Evolutionary conservation across 352 stramenopile species (phyloP), one percentile per base, ranked within the genome.

Genomic region (Lagenidium giganteum): DNA sequence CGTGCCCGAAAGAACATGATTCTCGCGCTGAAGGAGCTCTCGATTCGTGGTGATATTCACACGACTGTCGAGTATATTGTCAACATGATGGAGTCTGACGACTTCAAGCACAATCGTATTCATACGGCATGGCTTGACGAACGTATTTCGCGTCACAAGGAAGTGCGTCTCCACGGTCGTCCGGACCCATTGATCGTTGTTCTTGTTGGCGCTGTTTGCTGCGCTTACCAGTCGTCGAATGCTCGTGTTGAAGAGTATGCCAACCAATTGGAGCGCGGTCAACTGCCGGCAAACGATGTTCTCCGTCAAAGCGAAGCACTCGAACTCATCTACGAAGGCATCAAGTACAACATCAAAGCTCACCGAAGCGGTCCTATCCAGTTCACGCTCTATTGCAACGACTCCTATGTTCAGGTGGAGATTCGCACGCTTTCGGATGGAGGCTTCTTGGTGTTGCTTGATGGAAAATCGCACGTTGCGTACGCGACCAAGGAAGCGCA

Each of bases 51-150:
- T 51, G 96, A 99, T 57, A 99, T 99, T 70, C 97, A 97, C 57
- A 99, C 96, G 22, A 99, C 97, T 0, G 88, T 99, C 29, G 97
- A 99, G 73, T 99, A 99, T 68, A 98, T 99, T 47, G 93, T 96
- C 14, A 97, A 98, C 61, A 89, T 99, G 68, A 98, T 99, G 68
- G 89, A 99, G 68, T 91, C 96, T 21, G 87, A 98, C 31, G 96
- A 99, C 68, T 99, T 99, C 68, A 90, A 98, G 46, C 72, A 90
- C 47, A 99, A 99, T 74, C 76, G 77, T 47, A 99, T 99, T 67
- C 93, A 98, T 67, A 99, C 97, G 32, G 95, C 87, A 38, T 99
- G 97, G 97, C 81, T 99, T 30, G 97, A 99, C 63, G 78, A 84
- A 35, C 93, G 97, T 55, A 99, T 99, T 56, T 88, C 88, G 42